Conservation (phyloP, 1,284 basidiomycete species). For the Naganishia albida region DNA sequence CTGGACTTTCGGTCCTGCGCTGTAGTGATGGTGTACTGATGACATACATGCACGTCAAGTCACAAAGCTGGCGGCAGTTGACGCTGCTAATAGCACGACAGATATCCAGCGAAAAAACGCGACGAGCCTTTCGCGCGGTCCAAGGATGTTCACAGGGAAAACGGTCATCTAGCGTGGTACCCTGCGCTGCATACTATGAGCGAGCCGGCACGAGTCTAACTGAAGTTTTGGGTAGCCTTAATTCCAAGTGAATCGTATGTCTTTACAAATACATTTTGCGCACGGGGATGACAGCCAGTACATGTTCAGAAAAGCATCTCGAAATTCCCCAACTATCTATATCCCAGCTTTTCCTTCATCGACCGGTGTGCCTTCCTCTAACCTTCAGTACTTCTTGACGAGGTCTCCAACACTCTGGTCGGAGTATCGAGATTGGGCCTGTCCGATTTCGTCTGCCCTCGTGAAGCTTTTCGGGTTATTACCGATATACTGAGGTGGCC, state of each 20-base stretch:
- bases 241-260: too few species aligned
- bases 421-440: conserved; percentile 19
- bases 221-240: too few species aligned
- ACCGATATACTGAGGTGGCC: conserved; percentile 28
- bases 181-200: too few species aligned
- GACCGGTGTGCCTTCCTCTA: neutral
- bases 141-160: neutral
- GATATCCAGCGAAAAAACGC: neutral
- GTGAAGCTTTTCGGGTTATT: conserved; percentile 16
- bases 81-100: too few species aligned
- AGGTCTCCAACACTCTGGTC: conserved; percentile 8
- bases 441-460: conserved; percentile 1
- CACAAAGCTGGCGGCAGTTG: neutral
- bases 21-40: neutral
- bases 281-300: neutral
- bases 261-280: neutral
- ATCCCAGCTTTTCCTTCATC: neutral
- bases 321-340: neutral
- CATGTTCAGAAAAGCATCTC: neutral
- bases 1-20: conserved; percentile 31
- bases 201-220: too few species aligned
- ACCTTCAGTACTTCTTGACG: neutral
- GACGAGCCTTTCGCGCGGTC: neutral
- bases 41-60: neutral
- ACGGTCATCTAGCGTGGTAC: too few species aligned